Conservation (phyloP, 1,139 yeast species). For the Saccharomyces hybrid region DNA sequence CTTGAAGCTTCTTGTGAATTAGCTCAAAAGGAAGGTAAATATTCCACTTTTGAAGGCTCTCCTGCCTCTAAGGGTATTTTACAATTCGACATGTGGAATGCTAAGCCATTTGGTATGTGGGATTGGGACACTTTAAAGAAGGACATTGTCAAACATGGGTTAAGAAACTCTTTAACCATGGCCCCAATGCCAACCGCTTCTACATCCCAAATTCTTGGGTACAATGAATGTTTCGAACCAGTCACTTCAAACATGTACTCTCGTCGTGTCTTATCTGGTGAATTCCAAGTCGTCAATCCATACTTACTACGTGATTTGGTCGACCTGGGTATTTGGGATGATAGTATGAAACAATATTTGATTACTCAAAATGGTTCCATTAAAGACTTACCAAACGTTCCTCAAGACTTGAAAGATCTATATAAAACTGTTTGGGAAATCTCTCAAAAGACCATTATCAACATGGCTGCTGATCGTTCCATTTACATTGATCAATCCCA, state of each 20-base stretch:
- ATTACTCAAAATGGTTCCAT: conserved; percentile 80
- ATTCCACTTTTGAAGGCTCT: conserved; percentile 63
- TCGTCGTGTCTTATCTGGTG: conserved; percentile 82
- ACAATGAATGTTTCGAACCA: conserved; percentile 89
- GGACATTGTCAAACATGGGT: conserved; percentile 52
- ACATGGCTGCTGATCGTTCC: conserved; percentile 93
- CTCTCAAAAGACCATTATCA: conserved; percentile 82
- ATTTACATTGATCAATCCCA: conserved; percentile 94
- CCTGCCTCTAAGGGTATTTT: conserved; percentile 79
- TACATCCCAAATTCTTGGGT: conserved; percentile 83
- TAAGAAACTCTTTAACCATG: conserved; percentile 76
- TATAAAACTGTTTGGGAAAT: conserved; percentile 97
- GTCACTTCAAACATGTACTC: conserved; percentile 82
- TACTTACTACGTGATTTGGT: conserved; percentile 74
- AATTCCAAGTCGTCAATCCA: conserved; percentile 82
- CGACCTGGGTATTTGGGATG: conserved; percentile 78
- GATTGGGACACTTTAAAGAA: conserved; percentile 70
- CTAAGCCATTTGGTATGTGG: conserved; percentile 53
- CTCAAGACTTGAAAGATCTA: conserved; percentile 64
- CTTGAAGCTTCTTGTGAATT: conserved; percentile 73
- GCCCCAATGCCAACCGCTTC: conserved; percentile 97
- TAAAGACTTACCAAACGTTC: conserved; percentile 68
- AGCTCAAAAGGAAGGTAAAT: conserved; percentile 58
- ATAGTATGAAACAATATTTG: conserved; percentile 71
- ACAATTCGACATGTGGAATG: conserved; percentile 77